Percentiles rank a stretch among this genome's conserved stretches.
These are phyloP conservation scores for Termitomyces sp. DNA, from an alignment of 768 basidiomycete genomes.

Conservation along the genomic window DNA sequence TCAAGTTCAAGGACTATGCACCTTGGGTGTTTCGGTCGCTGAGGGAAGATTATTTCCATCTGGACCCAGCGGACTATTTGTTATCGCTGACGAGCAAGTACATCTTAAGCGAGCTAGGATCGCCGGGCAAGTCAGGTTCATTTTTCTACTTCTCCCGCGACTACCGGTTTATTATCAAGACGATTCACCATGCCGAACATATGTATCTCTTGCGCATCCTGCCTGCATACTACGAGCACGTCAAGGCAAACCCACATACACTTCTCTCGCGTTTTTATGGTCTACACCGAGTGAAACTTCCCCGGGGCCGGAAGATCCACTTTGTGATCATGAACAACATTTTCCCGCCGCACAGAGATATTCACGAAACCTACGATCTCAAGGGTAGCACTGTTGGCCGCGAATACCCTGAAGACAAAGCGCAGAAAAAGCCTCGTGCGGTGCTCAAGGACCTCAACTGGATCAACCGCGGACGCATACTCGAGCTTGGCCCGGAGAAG, in stretches of 20 bases:
- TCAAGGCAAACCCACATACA: constrained; percentile 90
- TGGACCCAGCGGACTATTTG: constrained; percentile 97
- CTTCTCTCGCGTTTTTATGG: constrained; percentile 94
- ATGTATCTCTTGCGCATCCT: constrained; percentile 88
- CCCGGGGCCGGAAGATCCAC: constrained; percentile 91
- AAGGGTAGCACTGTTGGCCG: constrained; percentile 94
- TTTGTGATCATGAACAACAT: constrained; percentile 99
- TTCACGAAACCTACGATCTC: constrained; percentile 97
- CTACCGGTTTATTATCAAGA: constrained; percentile 99
- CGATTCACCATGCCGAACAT: constrained; percentile 92
- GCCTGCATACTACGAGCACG: constrained; percentile 79
- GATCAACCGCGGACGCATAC: constrained; percentile 73
- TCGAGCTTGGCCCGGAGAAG: constrained; percentile 97
- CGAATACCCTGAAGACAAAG: constrained; percentile 81
- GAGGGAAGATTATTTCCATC: constrained; percentile 90
- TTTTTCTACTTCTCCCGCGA: constrained; percentile 99
- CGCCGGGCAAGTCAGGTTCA: constrained; percentile 96
- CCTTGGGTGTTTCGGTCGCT: constrained; percentile 97
- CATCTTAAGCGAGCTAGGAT: constrained; percentile 96
- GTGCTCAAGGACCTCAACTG: constrained; percentile 97
- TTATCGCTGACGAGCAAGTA: constrained; percentile 96
- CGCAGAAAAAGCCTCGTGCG: constrained; percentile 77
- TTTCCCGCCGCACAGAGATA: constrained; percentile 94
- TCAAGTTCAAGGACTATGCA: constrained; percentile 99
- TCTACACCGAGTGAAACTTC: constrained; percentile 95